Evolutionary conservation across 1,284 basidiomycete genomes (phyloP).

Genomic region (Pterula multifida): DNA sequence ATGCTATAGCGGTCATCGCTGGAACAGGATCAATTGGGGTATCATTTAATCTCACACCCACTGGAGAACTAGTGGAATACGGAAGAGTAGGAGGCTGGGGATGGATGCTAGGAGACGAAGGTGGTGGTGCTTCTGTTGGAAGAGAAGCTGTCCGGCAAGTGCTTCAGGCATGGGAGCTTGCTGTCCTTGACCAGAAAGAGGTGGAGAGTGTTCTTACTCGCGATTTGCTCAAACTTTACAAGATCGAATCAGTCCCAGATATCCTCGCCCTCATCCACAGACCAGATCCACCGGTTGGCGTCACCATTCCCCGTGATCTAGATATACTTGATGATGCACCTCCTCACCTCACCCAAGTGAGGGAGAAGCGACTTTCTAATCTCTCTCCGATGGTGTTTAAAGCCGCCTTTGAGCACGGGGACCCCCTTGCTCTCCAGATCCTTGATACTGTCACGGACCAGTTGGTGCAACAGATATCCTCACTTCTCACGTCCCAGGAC

Average conservation of each 20-base stretch:
- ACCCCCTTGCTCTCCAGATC: constrained; percentile 49
- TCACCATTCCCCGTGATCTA: not conserved
- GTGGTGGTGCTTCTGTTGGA: constrained; percentile 65
- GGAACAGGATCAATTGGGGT: constrained; percentile 66
- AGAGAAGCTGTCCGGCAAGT: constrained; percentile 59
- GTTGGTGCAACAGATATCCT: constrained; percentile 50
- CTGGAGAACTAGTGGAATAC: constrained; percentile 36
- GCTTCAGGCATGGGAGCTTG: constrained; percentile 40
- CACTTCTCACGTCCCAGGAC: constrained; percentile 32
- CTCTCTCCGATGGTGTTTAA: constrained; percentile 63
- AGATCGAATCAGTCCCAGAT: constrained; percentile 44
- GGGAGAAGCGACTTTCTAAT: constrained; percentile 64
- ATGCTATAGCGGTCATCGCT: constrained; percentile 53
- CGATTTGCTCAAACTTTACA: constrained; percentile 41
- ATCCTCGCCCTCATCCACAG: constrained; percentile 48
- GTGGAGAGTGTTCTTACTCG: constrained; percentile 26
- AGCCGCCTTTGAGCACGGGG: constrained; percentile 52
- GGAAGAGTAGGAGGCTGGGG: constrained; percentile 72
- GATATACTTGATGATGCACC: constrained; percentile 13
- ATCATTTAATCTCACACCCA: constrained; percentile 35
- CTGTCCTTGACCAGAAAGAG: constrained; percentile 28
- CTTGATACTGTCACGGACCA: constrained; percentile 35
- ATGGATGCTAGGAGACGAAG: constrained; percentile 75
- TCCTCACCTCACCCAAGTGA: constrained; percentile 26
- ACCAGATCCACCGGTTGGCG: constrained; percentile 30